Evolutionary conservation across 129 eudicot species (phyloP).

Genomic region (Arctium minus): DNA sequence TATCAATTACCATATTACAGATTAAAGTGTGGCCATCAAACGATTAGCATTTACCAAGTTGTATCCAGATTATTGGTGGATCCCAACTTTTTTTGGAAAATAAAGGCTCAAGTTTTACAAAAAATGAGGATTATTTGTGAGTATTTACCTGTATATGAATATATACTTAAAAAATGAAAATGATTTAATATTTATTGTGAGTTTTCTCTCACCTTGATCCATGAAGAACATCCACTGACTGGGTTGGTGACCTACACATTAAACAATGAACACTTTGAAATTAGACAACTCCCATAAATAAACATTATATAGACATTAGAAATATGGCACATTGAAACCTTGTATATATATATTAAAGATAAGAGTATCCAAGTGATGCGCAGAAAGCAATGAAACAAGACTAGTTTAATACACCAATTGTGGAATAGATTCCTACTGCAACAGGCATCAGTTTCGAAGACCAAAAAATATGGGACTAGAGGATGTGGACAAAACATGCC

Average conservation of each 20-base stretch:
- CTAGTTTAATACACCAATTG: conserved; percentile 22
- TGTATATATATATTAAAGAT: not conserved
- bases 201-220: conserved; percentile 30
- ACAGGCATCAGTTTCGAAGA: conserved; percentile 25
- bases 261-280: not conserved
- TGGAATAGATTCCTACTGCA: conserved; percentile 42
- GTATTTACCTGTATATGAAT: not conserved
- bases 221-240: conserved; percentile 33
- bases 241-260: conserved; percentile 25
- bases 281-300: not conserved
- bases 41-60: conserved; percentile 21
- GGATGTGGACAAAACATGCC: conserved; percentile 29
- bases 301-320: not conserved
- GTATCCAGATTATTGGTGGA: not conserved
- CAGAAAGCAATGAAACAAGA: conserved; percentile 22
- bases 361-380: conserved; percentile 29
- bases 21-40: conserved; percentile 11
- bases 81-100: not conserved
- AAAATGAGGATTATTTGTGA: not conserved
- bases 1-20: not conserved
- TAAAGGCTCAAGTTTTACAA: not conserved
- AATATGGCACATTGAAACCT: not conserved
- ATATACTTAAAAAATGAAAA: not conserved
- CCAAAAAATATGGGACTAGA: conserved; percentile 10
- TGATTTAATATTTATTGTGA: not conserved